Conservation (phyloP, 768 basidiomycete genomes). For the Paxillus involutus region DNA sequence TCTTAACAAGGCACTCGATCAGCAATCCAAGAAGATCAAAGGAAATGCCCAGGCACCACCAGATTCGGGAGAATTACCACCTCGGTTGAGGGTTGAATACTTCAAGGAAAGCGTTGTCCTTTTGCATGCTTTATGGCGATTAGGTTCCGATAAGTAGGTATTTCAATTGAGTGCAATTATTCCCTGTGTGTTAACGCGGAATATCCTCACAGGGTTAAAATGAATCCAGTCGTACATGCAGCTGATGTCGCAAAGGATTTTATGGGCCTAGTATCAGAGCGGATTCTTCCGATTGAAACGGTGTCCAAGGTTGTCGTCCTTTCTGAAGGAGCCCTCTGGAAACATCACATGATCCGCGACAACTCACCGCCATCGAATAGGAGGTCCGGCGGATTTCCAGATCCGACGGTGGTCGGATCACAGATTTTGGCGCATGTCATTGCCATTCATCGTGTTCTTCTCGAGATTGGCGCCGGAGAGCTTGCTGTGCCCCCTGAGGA, state of each 20-base stretch:
- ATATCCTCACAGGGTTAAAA: slow-evolving; percentile 27
- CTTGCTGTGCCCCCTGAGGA: slow-evolving; percentile 58
- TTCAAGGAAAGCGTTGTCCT: slow-evolving; percentile 77
- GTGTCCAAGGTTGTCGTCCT: slow-evolving; percentile 75
- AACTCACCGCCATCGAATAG: slow-evolving; percentile 30
- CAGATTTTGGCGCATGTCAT: slow-evolving; percentile 69
- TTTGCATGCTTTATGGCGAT: slow-evolving; percentile 74
- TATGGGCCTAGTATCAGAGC: slow-evolving; percentile 57
- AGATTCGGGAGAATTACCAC: slow-evolving; percentile 37
- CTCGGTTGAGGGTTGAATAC: slow-evolving; percentile 54
- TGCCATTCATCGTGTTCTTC: slow-evolving; percentile 57
- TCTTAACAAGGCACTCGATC: slow-evolving; percentile 64
- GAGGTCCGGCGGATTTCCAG: slow-evolving; percentile 20
- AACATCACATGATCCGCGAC: slow-evolving; percentile 72
- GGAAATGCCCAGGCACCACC: slow-evolving; percentile 35
- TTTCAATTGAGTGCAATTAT: neutral
- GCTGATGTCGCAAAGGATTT: slow-evolving; percentile 57
- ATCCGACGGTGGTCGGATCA: slow-evolving; percentile 51
- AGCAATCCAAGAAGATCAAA: slow-evolving; percentile 47
- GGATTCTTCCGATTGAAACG: slow-evolving; percentile 70
- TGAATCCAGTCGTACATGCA: slow-evolving; percentile 50
- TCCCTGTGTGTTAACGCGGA: slow-evolving; percentile 2
- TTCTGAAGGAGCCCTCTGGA: slow-evolving; percentile 82
- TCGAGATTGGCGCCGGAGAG: slow-evolving; percentile 65
- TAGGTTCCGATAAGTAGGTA: slow-evolving; percentile 54